A percentile compares a stretch with the other conserved stretches of the same genome.
These are phyloP conservation scores for Hydrangea macrophylla DNA, from an alignment of 148 eudicot species.

Conservation along the genomic window DNA sequence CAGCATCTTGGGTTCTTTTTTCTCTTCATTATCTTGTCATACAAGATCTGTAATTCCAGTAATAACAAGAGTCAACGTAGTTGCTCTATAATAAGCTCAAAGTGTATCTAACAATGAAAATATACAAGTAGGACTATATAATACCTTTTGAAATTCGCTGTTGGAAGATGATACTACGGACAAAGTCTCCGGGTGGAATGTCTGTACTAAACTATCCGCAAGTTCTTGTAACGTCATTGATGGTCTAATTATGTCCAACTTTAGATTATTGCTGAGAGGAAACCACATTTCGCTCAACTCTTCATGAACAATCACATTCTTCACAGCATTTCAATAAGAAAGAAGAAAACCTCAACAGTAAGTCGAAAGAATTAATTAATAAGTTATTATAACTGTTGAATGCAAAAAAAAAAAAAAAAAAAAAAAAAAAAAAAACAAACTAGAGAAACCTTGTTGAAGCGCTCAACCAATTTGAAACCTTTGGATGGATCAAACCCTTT, in stretches of 20 bases:
- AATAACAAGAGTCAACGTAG: background rate
- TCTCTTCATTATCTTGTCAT: constrained; percentile 17
- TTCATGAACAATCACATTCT: constrained; percentile 33
- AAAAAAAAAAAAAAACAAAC: background rate
- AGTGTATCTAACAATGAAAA: background rate
- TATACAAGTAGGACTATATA: background rate
- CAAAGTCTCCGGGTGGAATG: constrained; percentile 10
- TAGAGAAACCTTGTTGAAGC: constrained; percentile 33
- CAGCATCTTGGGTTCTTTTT: constrained; percentile 29
- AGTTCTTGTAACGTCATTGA: constrained; percentile 12
- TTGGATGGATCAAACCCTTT: constrained; percentile 10
- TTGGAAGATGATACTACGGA: constrained; percentile 12
- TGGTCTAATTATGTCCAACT: constrained; percentile 29
- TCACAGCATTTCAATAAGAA: constrained; percentile 10
- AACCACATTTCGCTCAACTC: constrained; percentile 20
- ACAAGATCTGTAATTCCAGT: constrained; percentile 1
- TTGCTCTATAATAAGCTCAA: background rate
- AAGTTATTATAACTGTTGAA: background rate
- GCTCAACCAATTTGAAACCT: constrained; percentile 28
- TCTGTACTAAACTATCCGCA: constrained; percentile 20
- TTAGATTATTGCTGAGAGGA: background rate
- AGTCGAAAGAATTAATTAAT: background rate
- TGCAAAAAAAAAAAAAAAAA: background rate
- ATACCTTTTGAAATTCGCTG: constrained; percentile 27
- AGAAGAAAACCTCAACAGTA: background rate